Evolutionary conservation across 2,329 filamentous ascomycete species (phyloP).

Genomic region (Aspergillus persii): DNA sequence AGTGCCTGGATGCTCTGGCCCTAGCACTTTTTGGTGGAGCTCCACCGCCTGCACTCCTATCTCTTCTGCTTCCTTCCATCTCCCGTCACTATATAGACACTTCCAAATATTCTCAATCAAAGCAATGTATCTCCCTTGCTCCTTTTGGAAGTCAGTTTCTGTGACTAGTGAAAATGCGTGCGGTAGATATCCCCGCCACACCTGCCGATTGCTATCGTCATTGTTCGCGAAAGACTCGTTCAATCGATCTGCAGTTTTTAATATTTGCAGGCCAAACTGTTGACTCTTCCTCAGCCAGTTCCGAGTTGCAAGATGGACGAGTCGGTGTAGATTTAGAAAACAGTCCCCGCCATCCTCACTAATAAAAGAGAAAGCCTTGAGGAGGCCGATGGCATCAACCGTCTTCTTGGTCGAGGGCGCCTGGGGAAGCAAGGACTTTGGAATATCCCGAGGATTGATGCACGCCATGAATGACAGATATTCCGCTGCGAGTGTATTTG

Average conservation of each 20-base stretch:
- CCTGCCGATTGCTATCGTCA: slow-evolving; percentile 9
- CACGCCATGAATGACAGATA: slow-evolving; percentile 29
- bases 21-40: background rate
- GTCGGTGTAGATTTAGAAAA: slow-evolving; percentile 26
- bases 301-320: slow-evolving; percentile 29
- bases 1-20: background rate
- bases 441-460: slow-evolving; percentile 26
- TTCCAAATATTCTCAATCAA: slow-evolving; percentile 2
- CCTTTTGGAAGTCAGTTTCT: background rate
- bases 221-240: slow-evolving; percentile 7
- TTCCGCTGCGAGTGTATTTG: slow-evolving; percentile 15
- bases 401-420: background rate
- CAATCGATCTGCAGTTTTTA: slow-evolving; percentile 4
- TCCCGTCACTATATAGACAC: slow-evolving; percentile 15
- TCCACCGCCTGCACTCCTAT: no score
- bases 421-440: slow-evolving; percentile 22
- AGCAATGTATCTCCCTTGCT: background rate
- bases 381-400: slow-evolving; percentile 20
- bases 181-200: slow-evolving; percentile 21
- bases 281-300: slow-evolving; percentile 24
- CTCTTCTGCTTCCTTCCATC: slow-evolving; percentile 9
- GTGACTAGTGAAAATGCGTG: slow-evolving; percentile 11
- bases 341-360: background rate
- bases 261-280: background rate
- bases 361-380: slow-evolving; percentile 24